phyloP scores from a whole-genome alignment of 1,139 yeast species.

The Meyerozyma carpophila region DNA sequence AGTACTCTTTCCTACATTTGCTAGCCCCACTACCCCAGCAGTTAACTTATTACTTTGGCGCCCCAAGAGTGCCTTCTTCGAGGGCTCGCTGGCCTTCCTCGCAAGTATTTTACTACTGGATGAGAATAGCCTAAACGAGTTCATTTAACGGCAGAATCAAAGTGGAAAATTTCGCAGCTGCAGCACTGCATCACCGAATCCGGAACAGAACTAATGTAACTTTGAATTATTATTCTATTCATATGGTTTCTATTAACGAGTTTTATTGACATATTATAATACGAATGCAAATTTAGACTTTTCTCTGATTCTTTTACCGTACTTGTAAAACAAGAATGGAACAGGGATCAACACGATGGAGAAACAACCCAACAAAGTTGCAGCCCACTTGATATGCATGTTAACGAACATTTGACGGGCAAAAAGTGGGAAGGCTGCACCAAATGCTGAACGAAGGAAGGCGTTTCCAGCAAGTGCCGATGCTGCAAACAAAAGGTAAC shows the following conservation, averaged over 20 bases:
- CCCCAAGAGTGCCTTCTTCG: conserved; percentile 26
- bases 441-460: conserved; percentile 59
- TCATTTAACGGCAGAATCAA: background rate
- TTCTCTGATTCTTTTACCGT: conserved; percentile 57
- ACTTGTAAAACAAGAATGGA: conserved; percentile 65
- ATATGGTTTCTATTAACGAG: background rate
- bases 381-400: conserved; percentile 81
- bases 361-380: conserved; percentile 67
- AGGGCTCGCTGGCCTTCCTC: background rate
- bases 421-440: conserved; percentile 44
- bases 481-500: conserved; percentile 76
- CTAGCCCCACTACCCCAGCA: conserved; percentile 63
- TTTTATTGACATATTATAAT: background rate
- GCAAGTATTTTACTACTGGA: background rate
- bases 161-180: background rate
- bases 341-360: conserved; percentile 62
- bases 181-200: background rate
- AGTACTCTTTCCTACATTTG: conserved; percentile 72
- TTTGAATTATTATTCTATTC: background rate
- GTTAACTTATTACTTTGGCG: conserved; percentile 53
- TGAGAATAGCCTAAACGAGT: background rate
- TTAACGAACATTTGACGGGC: conserved; percentile 65
- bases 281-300: conserved; percentile 43
- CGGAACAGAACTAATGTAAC: no score
- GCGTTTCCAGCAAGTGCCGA: conserved; percentile 90